Evolutionary conservation across 192 early-diverging fungal genomes (phyloP).

Genomic region (Podila clonocystis): DNA sequence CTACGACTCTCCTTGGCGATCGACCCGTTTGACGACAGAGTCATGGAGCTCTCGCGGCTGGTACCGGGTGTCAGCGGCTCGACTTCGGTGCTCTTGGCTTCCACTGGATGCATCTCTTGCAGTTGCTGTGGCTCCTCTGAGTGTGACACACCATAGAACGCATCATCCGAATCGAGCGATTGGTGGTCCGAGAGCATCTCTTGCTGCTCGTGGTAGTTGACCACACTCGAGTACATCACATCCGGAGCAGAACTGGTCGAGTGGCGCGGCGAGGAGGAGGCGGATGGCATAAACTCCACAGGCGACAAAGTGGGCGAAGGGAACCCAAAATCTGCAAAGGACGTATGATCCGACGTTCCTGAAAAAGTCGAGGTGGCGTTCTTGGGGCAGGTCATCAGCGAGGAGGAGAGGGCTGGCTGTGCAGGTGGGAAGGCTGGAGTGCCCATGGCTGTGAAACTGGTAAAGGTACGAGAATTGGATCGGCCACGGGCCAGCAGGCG

Average conservation of each 20-base stretch:
- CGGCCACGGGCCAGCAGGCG: constrained; percentile 6
- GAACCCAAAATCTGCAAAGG: constrained; percentile 45
- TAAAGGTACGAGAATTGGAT: constrained; percentile 26
- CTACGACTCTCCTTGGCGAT: constrained; percentile 2
- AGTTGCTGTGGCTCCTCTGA: neutral
- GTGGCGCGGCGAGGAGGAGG: constrained; percentile 25
- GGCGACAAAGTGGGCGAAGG: constrained; percentile 27
- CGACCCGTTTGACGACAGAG: too few relatives aligned
- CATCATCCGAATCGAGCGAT: neutral
- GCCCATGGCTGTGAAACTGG: constrained; percentile 27
- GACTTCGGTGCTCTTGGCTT: neutral
- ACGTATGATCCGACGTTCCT: constrained; percentile 17
- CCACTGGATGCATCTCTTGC: neutral
- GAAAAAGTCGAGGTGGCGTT: neutral
- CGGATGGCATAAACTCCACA: constrained; percentile 7
- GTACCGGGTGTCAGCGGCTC: neutral
- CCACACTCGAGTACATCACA: neutral
- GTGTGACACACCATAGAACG: neutral
- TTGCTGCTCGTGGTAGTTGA: neutral
- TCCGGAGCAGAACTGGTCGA: constrained; percentile 16
- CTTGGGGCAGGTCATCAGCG: neutral
- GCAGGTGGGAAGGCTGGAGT: constrained; percentile 21
- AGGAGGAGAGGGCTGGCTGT: neutral
- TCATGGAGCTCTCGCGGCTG: neutral
- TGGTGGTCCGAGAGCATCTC: neutral